phyloP scores from a whole-genome alignment of 179 eudicot genomes.

The Silene coronaria region DNA sequence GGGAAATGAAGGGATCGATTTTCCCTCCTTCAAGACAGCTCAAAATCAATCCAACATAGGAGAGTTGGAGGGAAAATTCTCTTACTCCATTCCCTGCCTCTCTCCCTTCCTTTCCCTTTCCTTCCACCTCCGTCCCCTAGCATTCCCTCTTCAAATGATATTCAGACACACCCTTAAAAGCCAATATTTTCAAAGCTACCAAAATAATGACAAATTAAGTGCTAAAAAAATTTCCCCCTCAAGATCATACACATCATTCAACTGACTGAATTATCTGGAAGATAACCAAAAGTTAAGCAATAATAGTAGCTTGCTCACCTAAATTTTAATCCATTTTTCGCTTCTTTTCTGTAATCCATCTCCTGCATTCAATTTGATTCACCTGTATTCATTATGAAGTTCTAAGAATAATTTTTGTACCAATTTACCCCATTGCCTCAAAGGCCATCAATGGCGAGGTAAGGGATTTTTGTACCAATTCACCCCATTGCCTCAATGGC shows the following conservation, averaged over 20 bases:
- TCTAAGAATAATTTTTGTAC: conserved; percentile 51
- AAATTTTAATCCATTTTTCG: conserved; percentile 73
- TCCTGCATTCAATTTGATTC: conserved; percentile 99
- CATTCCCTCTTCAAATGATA: background rate
- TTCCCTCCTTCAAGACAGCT: background rate
- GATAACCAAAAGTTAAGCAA: background rate
- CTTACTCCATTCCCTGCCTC: background rate
- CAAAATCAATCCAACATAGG: background rate
- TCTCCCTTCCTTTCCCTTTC: background rate
- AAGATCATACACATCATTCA: background rate
- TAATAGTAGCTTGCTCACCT: conserved; percentile 38
- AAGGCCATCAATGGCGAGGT: background rate
- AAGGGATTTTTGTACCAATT: conserved; percentile 2
- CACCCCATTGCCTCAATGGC: background rate
- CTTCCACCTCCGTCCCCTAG: background rate
- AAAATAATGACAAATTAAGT: background rate
- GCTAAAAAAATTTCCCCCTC: background rate
- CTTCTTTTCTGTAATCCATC: conserved; percentile 96
- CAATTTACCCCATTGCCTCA: background rate
- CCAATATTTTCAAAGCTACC: background rate
- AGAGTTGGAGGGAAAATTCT: background rate
- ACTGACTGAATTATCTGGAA: background rate
- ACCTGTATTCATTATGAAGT: conserved; percentile 98
- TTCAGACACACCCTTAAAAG: background rate
- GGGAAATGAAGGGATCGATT: background rate